Base-by-base conservation (phyloP, 306 rosid genomes). In the Geum urbanum region DNA sequence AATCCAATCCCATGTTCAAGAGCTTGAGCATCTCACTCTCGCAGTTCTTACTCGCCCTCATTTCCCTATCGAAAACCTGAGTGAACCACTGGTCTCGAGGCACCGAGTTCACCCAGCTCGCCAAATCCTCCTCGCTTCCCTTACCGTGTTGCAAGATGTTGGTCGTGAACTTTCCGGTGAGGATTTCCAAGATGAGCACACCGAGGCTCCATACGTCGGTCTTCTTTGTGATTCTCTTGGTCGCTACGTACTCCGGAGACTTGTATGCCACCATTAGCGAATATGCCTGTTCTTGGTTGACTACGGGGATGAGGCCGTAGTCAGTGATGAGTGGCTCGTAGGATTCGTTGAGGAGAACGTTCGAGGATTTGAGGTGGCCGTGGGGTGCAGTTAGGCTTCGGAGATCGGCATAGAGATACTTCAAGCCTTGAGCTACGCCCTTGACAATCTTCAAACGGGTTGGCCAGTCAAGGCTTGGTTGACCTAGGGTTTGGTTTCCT, bases 151-250 rank as follows among this genome's bases (percentile, higher is more conserved):
- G 95, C 65, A 86, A 39, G 45, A 86, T 79, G 74, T 71, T 84
- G 4, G 91, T 77, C 0, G 88, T 84, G 63, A 80, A 77, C 71
- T 85, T 86, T 15, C 95, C 96, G 0, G 92, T 87, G 20, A 95
- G 52, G 3, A 83, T 89, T 82, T 95, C 97, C 10, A 91, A 24
- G 52, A 91, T 84, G 46, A 95, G 44, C 62, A 89, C 74, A 35
- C 99, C 99, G 13, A 95, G 85, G 46, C 91, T 67, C 99, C 99
- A 95, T 11, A 91, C 79, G 7, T 95, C 99, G 1, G 85, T 87
- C 77, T 89, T 95, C 96, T 84, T 91, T 22, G 99, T 87, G 40
- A 91, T 83, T 18, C 95, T 81, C 18, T 91, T 84, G 1, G 84
- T 83, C 8, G 84, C 91, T 20, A 59, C n/a, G 82, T 77, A 82